Percentiles rank a stretch among this genome's conserved stretches.
These are phyloP conservation scores for Martensiomyces pterosporus DNA, from an alignment of 192 early-diverging fungal species.

Conservation along the genomic window DNA sequence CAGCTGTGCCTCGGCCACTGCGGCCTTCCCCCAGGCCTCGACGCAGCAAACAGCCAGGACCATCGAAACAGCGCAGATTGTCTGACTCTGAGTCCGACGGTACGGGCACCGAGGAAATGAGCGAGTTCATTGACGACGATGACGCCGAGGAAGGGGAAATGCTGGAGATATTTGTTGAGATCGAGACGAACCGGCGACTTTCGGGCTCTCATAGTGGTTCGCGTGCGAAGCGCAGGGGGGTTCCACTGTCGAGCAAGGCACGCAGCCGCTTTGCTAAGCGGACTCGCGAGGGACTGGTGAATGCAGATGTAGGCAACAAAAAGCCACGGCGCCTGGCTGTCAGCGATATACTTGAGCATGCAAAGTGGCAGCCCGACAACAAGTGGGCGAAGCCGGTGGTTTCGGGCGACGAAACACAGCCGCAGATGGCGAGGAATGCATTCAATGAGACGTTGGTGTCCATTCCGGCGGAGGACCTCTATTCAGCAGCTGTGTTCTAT, in stretches of 20 bases:
- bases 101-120: slow-evolving; percentile 23
- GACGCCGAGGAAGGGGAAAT: neutral
- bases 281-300: neutral
- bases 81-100: neutral
- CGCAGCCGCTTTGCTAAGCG: neutral
- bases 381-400: neutral
- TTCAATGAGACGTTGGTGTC: neutral
- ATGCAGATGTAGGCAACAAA: neutral
- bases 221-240: neutral
- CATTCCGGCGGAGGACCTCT: neutral
- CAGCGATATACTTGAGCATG: neutral
- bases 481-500: neutral
- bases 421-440: neutral
- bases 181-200: neutral
- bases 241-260: neutral
- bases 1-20: slow-evolving; percentile 9
- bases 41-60: neutral
- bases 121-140: slow-evolving; percentile 48
- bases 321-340: slow-evolving; percentile 7
- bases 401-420: neutral
- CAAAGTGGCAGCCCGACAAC: neutral
- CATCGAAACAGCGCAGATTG: neutral
- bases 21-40: neutral
- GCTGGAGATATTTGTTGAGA: neutral
- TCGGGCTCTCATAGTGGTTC: too few species aligned